These are phyloP conservation scores for Usnea hakonensis DNA, from an alignment of 495 filamentous ascomycete genomes.

Conservation along the genomic window DNA sequence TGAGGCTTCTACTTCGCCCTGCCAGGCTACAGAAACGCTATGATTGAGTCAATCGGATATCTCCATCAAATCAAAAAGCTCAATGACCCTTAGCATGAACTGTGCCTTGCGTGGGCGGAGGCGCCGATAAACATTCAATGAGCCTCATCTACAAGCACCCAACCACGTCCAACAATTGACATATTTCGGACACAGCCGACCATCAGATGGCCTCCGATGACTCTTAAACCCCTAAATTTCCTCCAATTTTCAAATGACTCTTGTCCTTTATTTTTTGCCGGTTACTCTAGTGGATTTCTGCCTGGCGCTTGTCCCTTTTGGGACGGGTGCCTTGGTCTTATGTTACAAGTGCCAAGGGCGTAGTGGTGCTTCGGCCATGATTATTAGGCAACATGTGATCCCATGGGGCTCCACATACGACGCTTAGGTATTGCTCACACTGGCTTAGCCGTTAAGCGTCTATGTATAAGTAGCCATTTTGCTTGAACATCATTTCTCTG, in stretches of 20 bases:
- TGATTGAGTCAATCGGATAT: background rate
- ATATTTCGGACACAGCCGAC: background rate
- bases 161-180: background rate
- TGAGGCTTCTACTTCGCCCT: background rate
- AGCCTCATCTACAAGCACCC: background rate
- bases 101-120: conserved; percentile 1
- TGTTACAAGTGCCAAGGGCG: background rate
- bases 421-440: background rate
- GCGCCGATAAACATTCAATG: background rate
- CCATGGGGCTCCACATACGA: background rate
- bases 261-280: background rate
- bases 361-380: background rate
- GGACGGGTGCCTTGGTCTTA: background rate
- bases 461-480: background rate
- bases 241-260: background rate
- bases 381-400: background rate
- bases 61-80: background rate
- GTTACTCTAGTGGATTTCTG: background rate
- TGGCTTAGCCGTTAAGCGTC: background rate
- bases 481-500: background rate
- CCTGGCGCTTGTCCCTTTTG: background rate
- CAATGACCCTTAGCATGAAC: background rate
- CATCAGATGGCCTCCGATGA: background rate
- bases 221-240: background rate
- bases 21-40: background rate